Evolutionary conservation across 108 stramenopile species (phyloP).

Genomic region (Hondaea fermentalgiana): DNA sequence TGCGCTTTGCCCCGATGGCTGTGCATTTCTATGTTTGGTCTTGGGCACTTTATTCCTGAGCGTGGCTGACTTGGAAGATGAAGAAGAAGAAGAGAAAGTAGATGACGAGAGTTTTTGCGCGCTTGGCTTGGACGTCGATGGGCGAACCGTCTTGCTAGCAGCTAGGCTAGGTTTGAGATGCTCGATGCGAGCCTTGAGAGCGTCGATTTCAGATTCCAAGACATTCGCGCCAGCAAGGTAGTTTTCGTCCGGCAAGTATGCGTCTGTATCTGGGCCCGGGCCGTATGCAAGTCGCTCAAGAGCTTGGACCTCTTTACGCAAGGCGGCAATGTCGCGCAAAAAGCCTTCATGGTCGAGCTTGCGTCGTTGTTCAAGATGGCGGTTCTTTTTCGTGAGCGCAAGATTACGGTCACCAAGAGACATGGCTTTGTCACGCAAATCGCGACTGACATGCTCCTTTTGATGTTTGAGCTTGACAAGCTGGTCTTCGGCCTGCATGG

Average conservation of each 20-base stretch:
- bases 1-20: too few relatives aligned
- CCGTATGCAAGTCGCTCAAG: neutral
- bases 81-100: too few relatives aligned
- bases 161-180: neutral
- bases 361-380: neutral
- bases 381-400: neutral
- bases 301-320: neutral
- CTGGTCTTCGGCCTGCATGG: neutral
- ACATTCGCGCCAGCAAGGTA: neutral
- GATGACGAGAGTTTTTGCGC: too few relatives aligned
- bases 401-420: neutral
- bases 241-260: neutral
- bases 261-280: neutral
- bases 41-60: too few relatives aligned
- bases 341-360: slow-evolving; percentile 14
- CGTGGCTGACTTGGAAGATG: too few relatives aligned
- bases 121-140: too few relatives aligned
- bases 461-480: neutral
- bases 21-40: too few relatives aligned
- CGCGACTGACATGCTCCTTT: neutral
- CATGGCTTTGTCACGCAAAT: neutral
- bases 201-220: neutral
- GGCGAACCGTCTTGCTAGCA: neutral
- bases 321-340: neutral
- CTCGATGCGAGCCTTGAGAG: neutral